These are phyloP conservation scores for Cucumis sativus DNA, from an alignment of 306 rosid species.

Conservation along the genomic window DNA sequence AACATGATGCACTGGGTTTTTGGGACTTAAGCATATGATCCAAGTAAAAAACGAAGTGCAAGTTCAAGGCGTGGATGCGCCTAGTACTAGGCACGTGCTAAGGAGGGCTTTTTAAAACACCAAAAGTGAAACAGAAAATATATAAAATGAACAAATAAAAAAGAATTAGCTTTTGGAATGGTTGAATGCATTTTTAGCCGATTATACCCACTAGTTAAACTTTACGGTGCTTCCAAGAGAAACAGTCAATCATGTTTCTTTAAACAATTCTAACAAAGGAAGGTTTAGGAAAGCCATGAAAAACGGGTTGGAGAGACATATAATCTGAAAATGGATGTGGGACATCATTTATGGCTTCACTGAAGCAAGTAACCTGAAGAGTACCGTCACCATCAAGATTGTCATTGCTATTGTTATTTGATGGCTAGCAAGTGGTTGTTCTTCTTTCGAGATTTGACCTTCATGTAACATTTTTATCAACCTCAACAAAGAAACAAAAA, in stretches of 20 bases:
- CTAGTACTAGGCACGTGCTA: too few relatives aligned
- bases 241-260: background rate
- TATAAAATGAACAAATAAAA: constrained; percentile 1
- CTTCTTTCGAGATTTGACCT: constrained; percentile 10
- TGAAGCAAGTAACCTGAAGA: constrained; percentile 50
- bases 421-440: background rate
- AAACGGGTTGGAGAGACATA: constrained; percentile 66
- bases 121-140: too few relatives aligned
- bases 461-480: background rate
- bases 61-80: too few relatives aligned
- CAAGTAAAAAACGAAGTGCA: too few relatives aligned
- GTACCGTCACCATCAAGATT: constrained; percentile 5
- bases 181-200: background rate
- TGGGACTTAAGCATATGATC: too few relatives aligned
- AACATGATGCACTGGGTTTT: too few relatives aligned
- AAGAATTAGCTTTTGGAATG: background rate
- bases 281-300: background rate
- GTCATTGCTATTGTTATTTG: background rate
- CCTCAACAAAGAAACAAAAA: background rate
- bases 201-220: background rate
- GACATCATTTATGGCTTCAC: constrained; percentile 50
- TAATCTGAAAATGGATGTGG: constrained; percentile 66
- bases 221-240: background rate
- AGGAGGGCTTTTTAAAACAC: too few relatives aligned
- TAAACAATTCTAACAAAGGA: background rate